These are phyloP conservation scores for Magnaporthiopsis incrustans DNA, from an alignment of 2,329 filamentous ascomycete species.

Conservation along the genomic window DNA sequence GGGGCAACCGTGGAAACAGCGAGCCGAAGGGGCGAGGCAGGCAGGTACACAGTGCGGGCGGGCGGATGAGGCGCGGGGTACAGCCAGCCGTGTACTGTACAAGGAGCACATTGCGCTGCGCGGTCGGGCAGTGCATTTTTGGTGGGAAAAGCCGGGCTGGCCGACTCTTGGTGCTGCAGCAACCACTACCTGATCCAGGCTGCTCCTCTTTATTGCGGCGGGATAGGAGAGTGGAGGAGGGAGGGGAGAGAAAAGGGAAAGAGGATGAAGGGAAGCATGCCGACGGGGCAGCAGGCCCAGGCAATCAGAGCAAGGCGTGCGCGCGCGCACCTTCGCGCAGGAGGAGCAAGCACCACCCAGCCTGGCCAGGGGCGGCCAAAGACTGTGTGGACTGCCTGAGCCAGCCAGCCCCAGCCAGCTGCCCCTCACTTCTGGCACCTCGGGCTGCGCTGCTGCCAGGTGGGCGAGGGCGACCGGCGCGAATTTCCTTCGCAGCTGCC, in stretches of 20 bases:
- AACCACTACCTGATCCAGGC: neutral
- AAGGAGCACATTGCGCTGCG: neutral
- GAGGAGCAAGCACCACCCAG: constrained; percentile 5
- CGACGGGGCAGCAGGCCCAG: neutral
- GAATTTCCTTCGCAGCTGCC: constrained; percentile 24
- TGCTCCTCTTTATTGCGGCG: neutral
- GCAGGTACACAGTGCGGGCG: constrained; percentile 3
- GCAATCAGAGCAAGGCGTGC: neutral
- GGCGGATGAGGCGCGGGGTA: neutral
- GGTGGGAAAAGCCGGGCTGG: constrained; percentile 2
- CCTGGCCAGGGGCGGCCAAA: neutral
- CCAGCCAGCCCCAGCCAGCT: constrained; percentile 10
- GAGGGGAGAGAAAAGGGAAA: constrained; percentile 4
- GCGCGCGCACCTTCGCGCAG: neutral
- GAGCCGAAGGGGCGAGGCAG: neutral
- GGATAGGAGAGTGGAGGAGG: neutral
- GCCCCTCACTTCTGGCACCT: constrained; percentile 8
- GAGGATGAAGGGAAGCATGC: neutral
- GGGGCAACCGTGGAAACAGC: neutral
- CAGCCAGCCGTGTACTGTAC: constrained; percentile 5
- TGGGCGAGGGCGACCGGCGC: constrained; percentile 1
- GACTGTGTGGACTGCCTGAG: neutral
- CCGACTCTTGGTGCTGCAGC: constrained; percentile 3
- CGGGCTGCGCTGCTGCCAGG: constrained; percentile 4
- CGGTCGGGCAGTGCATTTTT: neutral